Conservation (phyloP, 768 basidiomycete species). For the Pleurotus pulmonarius region DNA sequence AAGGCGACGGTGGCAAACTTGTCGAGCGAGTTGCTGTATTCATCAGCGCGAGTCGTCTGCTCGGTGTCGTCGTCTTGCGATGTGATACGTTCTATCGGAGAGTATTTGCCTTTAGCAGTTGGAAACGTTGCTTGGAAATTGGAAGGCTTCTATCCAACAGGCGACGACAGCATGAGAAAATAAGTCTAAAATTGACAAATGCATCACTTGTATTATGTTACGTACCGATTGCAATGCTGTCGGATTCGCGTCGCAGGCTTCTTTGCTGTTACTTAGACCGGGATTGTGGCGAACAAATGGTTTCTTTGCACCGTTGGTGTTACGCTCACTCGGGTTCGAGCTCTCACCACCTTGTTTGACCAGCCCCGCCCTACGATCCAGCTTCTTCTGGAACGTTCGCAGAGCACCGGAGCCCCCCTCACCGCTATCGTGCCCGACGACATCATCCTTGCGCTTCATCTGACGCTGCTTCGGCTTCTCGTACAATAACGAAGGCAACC, state of each 20-base stretch:
- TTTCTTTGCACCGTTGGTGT: too few species aligned
- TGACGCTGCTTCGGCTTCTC: not conserved
- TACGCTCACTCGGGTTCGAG: too few species aligned
- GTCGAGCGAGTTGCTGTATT: not conserved
- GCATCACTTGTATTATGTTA: not conserved
- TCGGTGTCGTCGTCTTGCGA: not conserved
- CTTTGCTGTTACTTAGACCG: too few species aligned
- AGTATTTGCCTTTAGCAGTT: not conserved
- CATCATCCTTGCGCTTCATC: too few species aligned
- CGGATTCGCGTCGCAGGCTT: too few species aligned
- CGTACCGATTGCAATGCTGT: not conserved
- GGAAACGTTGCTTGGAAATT: not conserved
- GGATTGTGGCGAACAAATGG: too few species aligned
- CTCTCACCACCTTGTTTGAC: too few species aligned
- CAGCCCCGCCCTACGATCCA: not conserved
- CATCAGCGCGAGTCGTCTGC: not conserved
- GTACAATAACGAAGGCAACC: not conserved
- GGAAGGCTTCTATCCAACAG: not conserved
- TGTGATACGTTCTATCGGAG: not conserved
- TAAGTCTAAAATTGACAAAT: not conserved
- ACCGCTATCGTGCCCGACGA: not conserved
- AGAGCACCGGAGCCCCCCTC: not conserved
- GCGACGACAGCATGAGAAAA: not conserved
- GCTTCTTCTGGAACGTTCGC: not conserved
- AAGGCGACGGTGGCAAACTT: not conserved